Evolutionary conservation across 2,329 filamentous ascomycete species (phyloP), one percentile per base, ranked within the genome.

Genomic region (Microdochium bolleyi): DNA sequence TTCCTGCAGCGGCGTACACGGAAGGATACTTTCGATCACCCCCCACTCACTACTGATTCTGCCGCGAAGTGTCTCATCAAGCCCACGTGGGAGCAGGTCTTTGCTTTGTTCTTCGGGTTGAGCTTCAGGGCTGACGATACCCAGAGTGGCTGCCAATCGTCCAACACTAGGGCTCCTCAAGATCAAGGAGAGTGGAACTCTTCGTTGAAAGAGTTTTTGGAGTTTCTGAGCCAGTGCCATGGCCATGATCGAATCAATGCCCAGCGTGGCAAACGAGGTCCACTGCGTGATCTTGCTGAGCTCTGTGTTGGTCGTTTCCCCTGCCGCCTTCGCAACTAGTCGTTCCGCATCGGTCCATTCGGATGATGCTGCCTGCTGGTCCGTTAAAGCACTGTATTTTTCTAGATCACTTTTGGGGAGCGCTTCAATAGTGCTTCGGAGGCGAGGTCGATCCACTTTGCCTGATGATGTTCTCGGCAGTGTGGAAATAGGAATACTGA

Each of bases 1-100:
- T 70, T 95, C 88, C 65, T 96, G 92, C 0, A 96, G 71, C 1
- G 91, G 88, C 1, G 90, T 95, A 63, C 92, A 96, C 1, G 91
- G 91, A 4, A 92, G 70, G 9, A 95, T 74, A 1, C 71, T 73
- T 27, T 78, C 68, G 2, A 87, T 71, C 0, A 58, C 48, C 3
- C 66, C 64, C 0, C 66, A 65, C 2, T 65, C 55, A 3, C 54
- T 16, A 3, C 57, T 48, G 52, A 79, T 71, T 0, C 58, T 60
- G 5, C 63, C 52, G 24, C 57, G 61, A 7, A 77, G 57, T 30
- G 58, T 55, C 13, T 62, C 57, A 0, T 65, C 37, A 16, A 73
- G 64, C 4, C 55, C 53, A 19, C 60, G 48, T n/a, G 58, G 51
- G 51, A 60, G 55, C 57, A 61, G 53, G 24, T 50, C 48, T 3